Evolutionary conservation across 2,329 filamentous ascomycete species (phyloP), one percentile per base, ranked within the genome.

Genomic region (Pseudogymnoascus sp.): DNA sequence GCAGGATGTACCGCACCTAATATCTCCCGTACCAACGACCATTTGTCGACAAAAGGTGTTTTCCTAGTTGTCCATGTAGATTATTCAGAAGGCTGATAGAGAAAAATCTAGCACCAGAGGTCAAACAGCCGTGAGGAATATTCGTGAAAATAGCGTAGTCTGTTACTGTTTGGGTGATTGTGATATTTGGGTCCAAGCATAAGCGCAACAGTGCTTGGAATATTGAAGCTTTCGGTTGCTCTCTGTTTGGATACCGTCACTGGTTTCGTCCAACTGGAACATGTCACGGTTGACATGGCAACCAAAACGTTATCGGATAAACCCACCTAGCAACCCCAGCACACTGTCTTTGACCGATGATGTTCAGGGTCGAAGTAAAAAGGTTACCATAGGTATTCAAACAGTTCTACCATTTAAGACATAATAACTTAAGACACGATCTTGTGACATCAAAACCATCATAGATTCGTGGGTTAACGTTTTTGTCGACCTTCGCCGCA

Each of bases 351-450:
- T 56, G 28, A 28, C 50, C 11, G 10, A 12, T 12, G 50, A 56
- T 33, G 22, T 56, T 56, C 50, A 56, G 50, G 50, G 50, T 56
- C 50, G 3, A 2, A 8, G 8, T 33, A 19, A 56, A 35, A 22
- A 35, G n/a, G 50, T 56, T 56, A 56, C 50, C 50, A 56, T 33
- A 35, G 28, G 28, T 28, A 56, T 56, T 56, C 50, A 56, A 56
- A 35, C 50, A 56, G 50, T 35, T 56, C 28, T 56, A 56, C 50
- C 26, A 56, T 35, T 56, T 56, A 56, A 56, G 50, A 56, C 50
- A 56, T 56, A 56, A 56, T 56, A 56, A 22, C 28, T 35, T 35
- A 22, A 56, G 50, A 56, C 50, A 56, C 16, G n/a, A 56, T 11
- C 28, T 56, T 56, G 28, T 56, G 50, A 56, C 28, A 35, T 56